Conservation (phyloP, 2,329 filamentous ascomycete species). For the Cytospora leucostoma region DNA sequence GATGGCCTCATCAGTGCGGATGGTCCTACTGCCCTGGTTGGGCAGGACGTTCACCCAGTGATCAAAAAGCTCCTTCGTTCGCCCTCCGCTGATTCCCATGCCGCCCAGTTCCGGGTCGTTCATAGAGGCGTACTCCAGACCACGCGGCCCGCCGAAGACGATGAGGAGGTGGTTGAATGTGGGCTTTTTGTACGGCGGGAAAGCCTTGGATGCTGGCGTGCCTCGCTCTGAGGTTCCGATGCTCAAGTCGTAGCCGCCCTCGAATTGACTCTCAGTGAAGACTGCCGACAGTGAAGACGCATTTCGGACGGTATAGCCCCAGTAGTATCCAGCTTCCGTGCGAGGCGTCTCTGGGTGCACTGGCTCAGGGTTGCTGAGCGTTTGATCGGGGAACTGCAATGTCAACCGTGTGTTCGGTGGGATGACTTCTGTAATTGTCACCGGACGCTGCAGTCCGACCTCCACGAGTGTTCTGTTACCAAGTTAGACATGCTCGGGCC, state of each 20-base stretch:
- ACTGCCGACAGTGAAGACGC: slow-evolving; percentile 68
- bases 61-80: slow-evolving; percentile 74
- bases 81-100: slow-evolving; percentile 64
- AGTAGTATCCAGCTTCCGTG: slow-evolving; percentile 79
- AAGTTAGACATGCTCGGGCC: slow-evolving; percentile 30
- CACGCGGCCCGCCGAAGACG: slow-evolving; percentile 79
- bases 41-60: slow-evolving; percentile 81
- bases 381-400: slow-evolving; percentile 60
- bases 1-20: slow-evolving; percentile 81
- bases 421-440: slow-evolving; percentile 60
- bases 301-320: slow-evolving; percentile 75
- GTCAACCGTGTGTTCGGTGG: slow-evolving; percentile 74
- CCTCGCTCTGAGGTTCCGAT: slow-evolving; percentile 84
- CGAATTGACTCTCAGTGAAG: slow-evolving; percentile 74
- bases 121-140: slow-evolving; percentile 73
- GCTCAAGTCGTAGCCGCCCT: slow-evolving; percentile 78
- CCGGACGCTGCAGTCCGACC: slow-evolving; percentile 56
- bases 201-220: slow-evolving; percentile 48
- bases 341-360: slow-evolving; percentile 70
- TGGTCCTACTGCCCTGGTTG: slow-evolving; percentile 77
- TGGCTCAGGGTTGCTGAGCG: slow-evolving; percentile 53
- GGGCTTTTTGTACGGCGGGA: slow-evolving; percentile 45
- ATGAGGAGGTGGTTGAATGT: slow-evolving; percentile 72
- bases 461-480: slow-evolving; percentile 56
- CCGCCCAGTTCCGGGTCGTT: slow-evolving; percentile 57